Base-by-base conservation (phyloP, 208 protist genomes). In the Trypanosoma caninum region DNA sequence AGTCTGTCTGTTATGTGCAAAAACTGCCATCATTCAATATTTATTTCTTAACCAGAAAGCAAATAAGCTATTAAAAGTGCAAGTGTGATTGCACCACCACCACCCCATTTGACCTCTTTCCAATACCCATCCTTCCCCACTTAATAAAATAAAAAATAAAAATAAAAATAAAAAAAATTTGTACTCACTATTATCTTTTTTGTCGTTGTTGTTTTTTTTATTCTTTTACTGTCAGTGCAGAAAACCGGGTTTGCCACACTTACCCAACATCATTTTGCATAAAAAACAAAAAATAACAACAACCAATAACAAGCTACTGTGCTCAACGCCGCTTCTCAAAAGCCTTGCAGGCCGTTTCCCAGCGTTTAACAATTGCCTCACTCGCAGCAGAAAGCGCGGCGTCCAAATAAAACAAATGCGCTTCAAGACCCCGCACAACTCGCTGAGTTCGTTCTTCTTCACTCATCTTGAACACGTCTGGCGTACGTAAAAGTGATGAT, bases 391-490 rank as follows among this genome's bases (percentile, higher is more conserved):
- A 61, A 20, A 61, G 31, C 1, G 27, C 63, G 2, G 46, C 45
- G 38, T 69, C 54, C 13, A 69, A 13, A 42, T 57, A 61, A n/a
- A 61, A 69, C 23, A 69, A 18, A 42, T 69, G 63, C 34, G 44
- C 51, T 28, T 61, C 63, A 3, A 69, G 31, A 31, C 44, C 63
- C 23, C 54, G 41, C n/a, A 55, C 25, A 37, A 69, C 27, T 31
- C 41, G 54, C 35, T 22, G 13, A 16, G 5, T 41, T 9, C 40
- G 42, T 11, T 67, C 52, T 35, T 38, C 25, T 34, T 58, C 47
- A 23, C 16, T 48, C 27, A 4, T 34, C 37, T 31, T 14, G 25
- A n/a, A n/a, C 16, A n/a, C 34, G 14, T n/a, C 31, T 13, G 50
- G 18, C 7, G 18, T 14, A 42, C 33, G 18, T 6, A 38, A n/a